Percentiles rank a stretch among this genome's conserved stretches.
Conservation (phyloP, 139 green algal species). For the Chlamydomonas schloesseri region DNA sequence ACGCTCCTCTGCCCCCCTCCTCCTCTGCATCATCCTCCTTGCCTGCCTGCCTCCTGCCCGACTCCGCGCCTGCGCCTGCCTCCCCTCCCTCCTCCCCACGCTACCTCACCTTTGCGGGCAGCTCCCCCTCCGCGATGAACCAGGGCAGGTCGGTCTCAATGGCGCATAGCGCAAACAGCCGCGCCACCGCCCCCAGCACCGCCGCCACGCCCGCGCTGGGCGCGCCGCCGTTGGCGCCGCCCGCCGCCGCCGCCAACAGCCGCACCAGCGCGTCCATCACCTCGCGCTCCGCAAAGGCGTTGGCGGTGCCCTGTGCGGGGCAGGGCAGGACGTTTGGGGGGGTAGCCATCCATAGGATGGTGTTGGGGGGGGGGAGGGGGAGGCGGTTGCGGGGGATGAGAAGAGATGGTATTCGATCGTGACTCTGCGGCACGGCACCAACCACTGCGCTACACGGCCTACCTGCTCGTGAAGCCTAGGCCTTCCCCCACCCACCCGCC, state of each 20-base stretch:
- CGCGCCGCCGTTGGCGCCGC: background rate
- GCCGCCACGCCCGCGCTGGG: conserved; percentile 28
- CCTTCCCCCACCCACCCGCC: too few species aligned
- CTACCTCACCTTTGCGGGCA: conserved; percentile 64
- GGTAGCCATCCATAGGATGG: too few species aligned
- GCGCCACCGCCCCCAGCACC: conserved; percentile 67
- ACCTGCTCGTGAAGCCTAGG: too few species aligned
- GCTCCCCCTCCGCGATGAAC: conserved; percentile 78
- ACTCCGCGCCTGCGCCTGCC: background rate
- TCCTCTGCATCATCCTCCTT: background rate
- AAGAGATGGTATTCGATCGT: too few species aligned
- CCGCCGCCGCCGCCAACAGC: conserved; percentile 45
- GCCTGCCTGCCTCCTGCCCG: background rate
- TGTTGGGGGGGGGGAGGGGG: too few species aligned
- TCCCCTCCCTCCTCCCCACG: background rate
- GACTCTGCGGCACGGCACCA: too few species aligned
- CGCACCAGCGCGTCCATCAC: conserved; percentile 78
- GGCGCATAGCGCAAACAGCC: conserved; percentile 78
- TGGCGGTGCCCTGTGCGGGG: conserved; percentile 59
- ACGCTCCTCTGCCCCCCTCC: too few species aligned
- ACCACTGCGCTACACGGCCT: too few species aligned
- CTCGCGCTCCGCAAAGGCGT: conserved; percentile 85
- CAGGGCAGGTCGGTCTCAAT: conserved; percentile 83
- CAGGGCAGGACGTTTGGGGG: too few species aligned
- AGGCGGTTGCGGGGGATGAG: too few species aligned